A percentile compares a stretch with the other conserved stretches of the same genome.
Evolutionary conservation across 768 basidiomycete genomes (phyloP).

Genomic region (Russula earlei): DNA sequence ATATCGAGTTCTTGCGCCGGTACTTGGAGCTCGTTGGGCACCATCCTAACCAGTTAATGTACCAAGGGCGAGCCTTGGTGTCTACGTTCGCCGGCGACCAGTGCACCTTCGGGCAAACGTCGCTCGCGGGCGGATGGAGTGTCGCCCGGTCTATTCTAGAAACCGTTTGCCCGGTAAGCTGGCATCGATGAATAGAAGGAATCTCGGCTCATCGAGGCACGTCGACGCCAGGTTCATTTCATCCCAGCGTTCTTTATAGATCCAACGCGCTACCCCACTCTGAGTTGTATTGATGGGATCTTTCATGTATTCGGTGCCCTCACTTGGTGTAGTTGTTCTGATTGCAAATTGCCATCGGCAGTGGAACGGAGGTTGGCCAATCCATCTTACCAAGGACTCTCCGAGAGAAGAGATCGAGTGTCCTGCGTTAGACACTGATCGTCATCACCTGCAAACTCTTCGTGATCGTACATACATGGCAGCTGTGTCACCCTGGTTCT

Average conservation of each 20-base stretch:
- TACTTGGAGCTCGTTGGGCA: constrained; percentile 25
- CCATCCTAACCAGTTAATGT: constrained; percentile 28
- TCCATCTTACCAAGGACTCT: constrained; percentile 36
- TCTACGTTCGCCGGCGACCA: constrained; percentile 33
- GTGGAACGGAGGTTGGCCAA: constrained; percentile 28
- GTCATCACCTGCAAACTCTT: constrained; percentile 43
- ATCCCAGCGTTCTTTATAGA: constrained; percentile 28
- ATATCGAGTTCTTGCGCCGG: constrained; percentile 19
- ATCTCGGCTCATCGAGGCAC: background rate
- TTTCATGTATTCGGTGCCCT: constrained; percentile 24
- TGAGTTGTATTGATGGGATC: constrained; percentile 33
- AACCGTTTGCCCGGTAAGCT: constrained; percentile 26
- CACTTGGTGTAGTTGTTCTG: background rate
- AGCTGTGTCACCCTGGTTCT: constrained; percentile 71
- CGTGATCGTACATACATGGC: constrained; percentile 35
- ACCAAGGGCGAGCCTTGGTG: constrained; percentile 26
- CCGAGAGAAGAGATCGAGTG: constrained; percentile 18
- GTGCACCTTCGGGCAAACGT: constrained; percentile 26
- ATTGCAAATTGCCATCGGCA: constrained; percentile 15
- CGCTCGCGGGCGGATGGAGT: constrained; percentile 24
- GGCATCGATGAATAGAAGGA: too few species aligned
- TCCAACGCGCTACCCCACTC: constrained; percentile 27
- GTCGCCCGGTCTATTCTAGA: constrained; percentile 23
- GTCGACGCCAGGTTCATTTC: constrained; percentile 24
- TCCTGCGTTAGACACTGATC: constrained; percentile 37